Percentiles rank a stretch among this genome's conserved stretches.
Evolutionary conservation across 2,329 filamentous ascomycete genomes (phyloP).

Genomic region (Ascochyta viciae-villosae): DNA sequence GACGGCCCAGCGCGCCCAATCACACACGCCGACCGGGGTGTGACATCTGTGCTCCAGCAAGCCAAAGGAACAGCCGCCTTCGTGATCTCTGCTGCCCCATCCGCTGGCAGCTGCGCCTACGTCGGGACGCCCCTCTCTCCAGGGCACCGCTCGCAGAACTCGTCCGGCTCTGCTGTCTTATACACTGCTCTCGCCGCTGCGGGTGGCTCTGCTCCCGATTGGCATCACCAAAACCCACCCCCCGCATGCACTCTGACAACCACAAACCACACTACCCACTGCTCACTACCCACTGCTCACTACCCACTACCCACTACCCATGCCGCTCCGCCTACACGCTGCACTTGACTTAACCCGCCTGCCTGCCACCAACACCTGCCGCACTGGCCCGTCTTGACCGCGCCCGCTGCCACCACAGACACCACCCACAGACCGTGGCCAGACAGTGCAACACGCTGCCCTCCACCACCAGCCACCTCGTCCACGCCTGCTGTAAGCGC

Average conservation of each 20-base stretch:
- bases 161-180: constrained; percentile 32
- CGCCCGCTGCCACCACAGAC: constrained; percentile 4
- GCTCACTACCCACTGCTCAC: too few relatives aligned
- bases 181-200: constrained; percentile 42
- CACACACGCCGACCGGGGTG: constrained; percentile 14
- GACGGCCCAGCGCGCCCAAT: constrained; percentile 27
- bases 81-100: constrained; percentile 32
- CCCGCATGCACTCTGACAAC: constrained; percentile 5
- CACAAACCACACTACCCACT: too few relatives aligned
- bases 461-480: neutral
- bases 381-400: constrained; percentile 5
- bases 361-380: neutral
- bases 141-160: constrained; percentile 26
- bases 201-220: constrained; percentile 32
- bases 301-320: too few relatives aligned
- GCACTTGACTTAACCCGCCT: neutral
- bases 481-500: constrained; percentile 22
- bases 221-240: constrained; percentile 26
- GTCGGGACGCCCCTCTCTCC: constrained; percentile 36
- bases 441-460: too few relatives aligned
- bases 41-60: constrained; percentile 29
- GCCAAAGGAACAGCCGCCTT: constrained; percentile 40
- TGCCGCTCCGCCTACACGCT: neutral
- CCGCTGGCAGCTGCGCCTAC: constrained; percentile 39
- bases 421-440: neutral